These are phyloP conservation scores for Hygrophorus russula DNA, from an alignment of 768 basidiomycete species.

Conservation along the genomic window DNA sequence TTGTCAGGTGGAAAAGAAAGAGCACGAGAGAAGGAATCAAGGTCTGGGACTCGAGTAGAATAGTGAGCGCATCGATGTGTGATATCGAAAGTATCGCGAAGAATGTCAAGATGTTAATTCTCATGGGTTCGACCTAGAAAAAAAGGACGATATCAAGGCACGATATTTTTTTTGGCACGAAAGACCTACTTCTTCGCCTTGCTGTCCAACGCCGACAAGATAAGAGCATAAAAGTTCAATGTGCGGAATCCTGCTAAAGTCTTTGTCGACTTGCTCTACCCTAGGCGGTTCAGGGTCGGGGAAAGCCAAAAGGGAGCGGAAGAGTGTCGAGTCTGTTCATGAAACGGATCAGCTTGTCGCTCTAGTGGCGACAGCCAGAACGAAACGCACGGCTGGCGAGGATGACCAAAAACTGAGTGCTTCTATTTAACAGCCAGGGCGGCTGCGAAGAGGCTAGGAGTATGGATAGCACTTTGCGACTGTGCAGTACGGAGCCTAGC, in stretches of 20 bases:
- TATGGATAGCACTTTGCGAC: constrained; percentile 28
- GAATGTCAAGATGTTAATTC: constrained; percentile 26
- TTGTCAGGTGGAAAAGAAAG: constrained; percentile 39
- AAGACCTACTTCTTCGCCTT: constrained; percentile 28
- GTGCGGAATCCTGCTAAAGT: constrained; percentile 24
- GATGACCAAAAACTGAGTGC: constrained; percentile 38
- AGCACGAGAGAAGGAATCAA: constrained; percentile 57
- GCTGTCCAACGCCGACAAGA: constrained; percentile 30
- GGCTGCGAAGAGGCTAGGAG: constrained; percentile 45
- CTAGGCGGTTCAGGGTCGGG: constrained; percentile 15
- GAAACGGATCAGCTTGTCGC: background rate
- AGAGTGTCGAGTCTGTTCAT: constrained; percentile 29
- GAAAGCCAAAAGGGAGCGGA: constrained; percentile 29
- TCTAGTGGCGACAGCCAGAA: background rate
- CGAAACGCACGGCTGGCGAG: constrained; percentile 41
- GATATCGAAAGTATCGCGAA: constrained; percentile 30
- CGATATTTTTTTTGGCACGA: background rate
- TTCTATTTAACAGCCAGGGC: constrained; percentile 34
- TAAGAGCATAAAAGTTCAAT: constrained; percentile 38
- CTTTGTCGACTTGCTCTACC: constrained; percentile 13
- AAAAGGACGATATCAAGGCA: background rate
- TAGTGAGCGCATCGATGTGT: constrained; percentile 23
- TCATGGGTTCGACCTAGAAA: constrained; percentile 16
- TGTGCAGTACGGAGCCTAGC: constrained; percentile 25
- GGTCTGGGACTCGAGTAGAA: constrained; percentile 34